phyloP scores from a whole-genome alignment of 116 monocot genomes.

The Dioscorea cayenensis region DNA sequence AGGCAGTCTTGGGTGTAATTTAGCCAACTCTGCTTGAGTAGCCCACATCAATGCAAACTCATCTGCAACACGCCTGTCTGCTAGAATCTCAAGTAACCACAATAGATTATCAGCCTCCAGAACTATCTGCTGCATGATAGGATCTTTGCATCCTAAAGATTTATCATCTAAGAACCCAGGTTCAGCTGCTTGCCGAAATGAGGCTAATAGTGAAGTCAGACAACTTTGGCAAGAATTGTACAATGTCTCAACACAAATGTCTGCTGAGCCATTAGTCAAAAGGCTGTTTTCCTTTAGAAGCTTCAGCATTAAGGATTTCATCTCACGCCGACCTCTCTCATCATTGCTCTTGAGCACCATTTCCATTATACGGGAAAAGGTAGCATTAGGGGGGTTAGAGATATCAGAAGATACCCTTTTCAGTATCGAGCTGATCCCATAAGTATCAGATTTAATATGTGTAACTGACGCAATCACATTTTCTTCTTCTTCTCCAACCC shows the following conservation, averaged over 20 bases:
- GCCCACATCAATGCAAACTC: conserved; percentile 76
- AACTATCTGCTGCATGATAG: conserved; percentile 41
- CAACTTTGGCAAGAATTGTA: conserved; percentile 61
- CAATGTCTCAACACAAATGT: conserved; percentile 61
- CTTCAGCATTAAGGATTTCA: conserved; percentile 79
- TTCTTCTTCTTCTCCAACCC: conserved; percentile 97
- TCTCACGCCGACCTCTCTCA: conserved; percentile 86
- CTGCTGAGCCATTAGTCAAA: conserved; percentile 38
- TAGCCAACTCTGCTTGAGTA: conserved; percentile 53
- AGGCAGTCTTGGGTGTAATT: conserved; percentile 59
- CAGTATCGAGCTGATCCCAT: conserved; percentile 55
- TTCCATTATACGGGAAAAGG: conserved; percentile 70
- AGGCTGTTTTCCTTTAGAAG: conserved; percentile 81
- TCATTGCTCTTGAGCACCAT: conserved; percentile 88
- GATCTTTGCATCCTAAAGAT: conserved; percentile 46
- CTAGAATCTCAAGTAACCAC: conserved; percentile 87
- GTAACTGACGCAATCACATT: conserved; percentile 67
- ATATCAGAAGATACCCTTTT: conserved; percentile 74
- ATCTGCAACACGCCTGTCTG: conserved; percentile 64
- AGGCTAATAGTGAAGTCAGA: conserved; percentile 45
- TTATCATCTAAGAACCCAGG: conserved; percentile 30
- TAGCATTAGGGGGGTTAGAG: conserved; percentile 60
- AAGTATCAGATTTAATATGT: conserved; percentile 42
- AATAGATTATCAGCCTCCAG: conserved; percentile 82
- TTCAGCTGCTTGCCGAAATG: conserved; percentile 61